Conservation (phyloP, 2,329 filamentous ascomycete species). For the Paradendryphiella salina region DNA sequence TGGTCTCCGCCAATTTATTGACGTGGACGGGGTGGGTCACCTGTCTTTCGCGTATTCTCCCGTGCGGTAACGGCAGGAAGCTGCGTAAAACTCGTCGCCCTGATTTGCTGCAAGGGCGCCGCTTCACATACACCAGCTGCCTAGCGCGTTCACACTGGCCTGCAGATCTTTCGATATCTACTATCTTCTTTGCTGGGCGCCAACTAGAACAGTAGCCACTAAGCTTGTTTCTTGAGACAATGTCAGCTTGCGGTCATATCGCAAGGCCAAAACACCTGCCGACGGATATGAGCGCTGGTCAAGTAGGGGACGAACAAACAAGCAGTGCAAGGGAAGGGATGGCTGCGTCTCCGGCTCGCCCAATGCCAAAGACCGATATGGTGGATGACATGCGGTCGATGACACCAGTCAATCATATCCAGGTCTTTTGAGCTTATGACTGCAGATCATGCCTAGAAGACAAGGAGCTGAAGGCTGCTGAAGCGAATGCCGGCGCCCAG, state of each 20-base stretch:
- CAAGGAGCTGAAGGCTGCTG: neutral
- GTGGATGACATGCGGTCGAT: constrained; percentile 8
- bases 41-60: constrained; percentile 28
- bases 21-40: constrained; percentile 28
- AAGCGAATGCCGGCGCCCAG: neutral
- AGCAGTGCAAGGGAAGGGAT: constrained; percentile 5
- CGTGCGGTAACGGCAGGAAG: constrained; percentile 31
- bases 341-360: constrained; percentile 7
- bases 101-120: constrained; percentile 29
- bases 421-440: constrained; percentile 8
- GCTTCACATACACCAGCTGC: constrained; percentile 21
- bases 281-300: constrained; percentile 31
- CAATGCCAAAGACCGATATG: constrained; percentile 8
- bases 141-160: constrained; percentile 10
- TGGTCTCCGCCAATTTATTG: constrained; percentile 30
- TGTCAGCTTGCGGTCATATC: constrained; percentile 5
- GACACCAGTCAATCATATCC: constrained; percentile 12
- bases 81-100: constrained; percentile 15
- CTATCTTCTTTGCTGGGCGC: constrained; percentile 3
- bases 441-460: constrained; percentile 1
- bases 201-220: constrained; percentile 12
- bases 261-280: constrained; percentile 22
- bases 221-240: constrained; percentile 18
- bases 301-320: constrained; percentile 4
- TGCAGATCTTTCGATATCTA: constrained; percentile 23